These are phyloP conservation scores for Brasenia schreberi DNA, from an alignment of 164 flowering plant species.

Conservation along the genomic window DNA sequence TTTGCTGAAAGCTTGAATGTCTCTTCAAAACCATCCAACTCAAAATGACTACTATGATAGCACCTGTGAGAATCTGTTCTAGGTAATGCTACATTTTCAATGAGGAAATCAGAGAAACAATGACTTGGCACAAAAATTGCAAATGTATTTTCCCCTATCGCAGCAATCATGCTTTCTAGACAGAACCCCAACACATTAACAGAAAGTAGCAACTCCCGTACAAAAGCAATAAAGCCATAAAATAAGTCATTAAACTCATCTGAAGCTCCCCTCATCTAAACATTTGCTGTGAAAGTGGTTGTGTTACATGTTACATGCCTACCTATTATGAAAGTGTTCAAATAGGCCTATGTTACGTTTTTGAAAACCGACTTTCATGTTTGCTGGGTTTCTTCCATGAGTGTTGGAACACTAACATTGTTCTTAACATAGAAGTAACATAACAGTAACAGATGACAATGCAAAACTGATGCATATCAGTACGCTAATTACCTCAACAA, in stretches of 20 bases:
- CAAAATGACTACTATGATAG: not conserved
- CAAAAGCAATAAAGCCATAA: not conserved
- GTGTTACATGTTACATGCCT: too few relatives aligned
- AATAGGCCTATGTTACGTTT: too few relatives aligned
- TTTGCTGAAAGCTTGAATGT: not conserved
- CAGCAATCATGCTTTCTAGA: constrained; percentile 31
- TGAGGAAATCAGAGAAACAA: constrained; percentile 13
- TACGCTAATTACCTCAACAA: too few relatives aligned
- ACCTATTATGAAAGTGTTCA: too few relatives aligned
- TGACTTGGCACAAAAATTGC: constrained; percentile 25
- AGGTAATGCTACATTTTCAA: not conserved
- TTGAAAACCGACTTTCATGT: too few relatives aligned
- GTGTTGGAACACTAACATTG: too few relatives aligned
- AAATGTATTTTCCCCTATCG: constrained; percentile 31
- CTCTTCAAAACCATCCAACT: not conserved
- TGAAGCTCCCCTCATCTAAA: not conserved
- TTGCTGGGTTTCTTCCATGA: too few relatives aligned
- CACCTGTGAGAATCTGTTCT: not conserved
- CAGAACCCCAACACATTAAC: constrained; percentile 26
- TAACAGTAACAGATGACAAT: too few relatives aligned
- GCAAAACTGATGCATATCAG: too few relatives aligned
- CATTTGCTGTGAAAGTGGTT: too few relatives aligned
- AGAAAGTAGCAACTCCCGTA: constrained; percentile 17
- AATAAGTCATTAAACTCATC: not conserved
- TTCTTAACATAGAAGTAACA: too few relatives aligned